Evolutionary conservation across 2,329 filamentous ascomycete genomes (phyloP).

Genomic region (Fusarium dimerum): DNA sequence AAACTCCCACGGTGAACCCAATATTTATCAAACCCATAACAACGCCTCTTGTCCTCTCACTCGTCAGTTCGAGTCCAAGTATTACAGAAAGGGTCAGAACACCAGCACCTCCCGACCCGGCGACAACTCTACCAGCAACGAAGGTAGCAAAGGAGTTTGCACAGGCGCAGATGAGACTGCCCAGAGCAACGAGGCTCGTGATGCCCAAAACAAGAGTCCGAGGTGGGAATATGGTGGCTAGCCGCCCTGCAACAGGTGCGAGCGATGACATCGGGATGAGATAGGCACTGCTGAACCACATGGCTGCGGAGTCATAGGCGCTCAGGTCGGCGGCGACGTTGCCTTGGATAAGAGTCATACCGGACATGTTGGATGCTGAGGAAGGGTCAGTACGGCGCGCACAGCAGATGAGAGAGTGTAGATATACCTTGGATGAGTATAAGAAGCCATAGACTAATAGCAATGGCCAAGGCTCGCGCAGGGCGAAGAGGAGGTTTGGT

Average conservation of each 20-base stretch:
- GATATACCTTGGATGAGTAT: conserved; percentile 31
- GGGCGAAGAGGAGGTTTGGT: conserved; percentile 26
- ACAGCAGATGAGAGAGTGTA: background rate
- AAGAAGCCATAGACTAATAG: conserved; percentile 32
- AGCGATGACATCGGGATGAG: conserved; percentile 63
- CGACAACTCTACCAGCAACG: conserved; percentile 66
- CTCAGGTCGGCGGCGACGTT: conserved; percentile 73
- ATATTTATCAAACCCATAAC: conserved; percentile 75
- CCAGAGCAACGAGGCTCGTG: conserved; percentile 58
- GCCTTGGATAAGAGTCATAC: conserved; percentile 80
- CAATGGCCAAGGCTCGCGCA: conserved; percentile 46
- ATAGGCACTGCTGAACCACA: conserved; percentile 82
- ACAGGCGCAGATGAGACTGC: conserved; percentile 64
- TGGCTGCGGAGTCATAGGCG: conserved; percentile 69
- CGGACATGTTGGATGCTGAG: conserved; percentile 69
- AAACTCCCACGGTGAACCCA: conserved; percentile 70
- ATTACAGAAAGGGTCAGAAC: conserved; percentile 75
- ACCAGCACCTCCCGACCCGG: conserved; percentile 70
- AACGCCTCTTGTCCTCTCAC: conserved; percentile 66
- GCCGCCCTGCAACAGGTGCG: conserved; percentile 69
- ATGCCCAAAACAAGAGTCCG: conserved; percentile 64
- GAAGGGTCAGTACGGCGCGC: conserved; percentile 5
- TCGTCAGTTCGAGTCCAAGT: conserved; percentile 72
- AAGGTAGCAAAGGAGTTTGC: conserved; percentile 63
- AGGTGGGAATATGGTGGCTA: conserved; percentile 74